Evolutionary conservation across 371 early-diverging fungal species (phyloP).

Genomic region (Apophysomyces elegans): DNA sequence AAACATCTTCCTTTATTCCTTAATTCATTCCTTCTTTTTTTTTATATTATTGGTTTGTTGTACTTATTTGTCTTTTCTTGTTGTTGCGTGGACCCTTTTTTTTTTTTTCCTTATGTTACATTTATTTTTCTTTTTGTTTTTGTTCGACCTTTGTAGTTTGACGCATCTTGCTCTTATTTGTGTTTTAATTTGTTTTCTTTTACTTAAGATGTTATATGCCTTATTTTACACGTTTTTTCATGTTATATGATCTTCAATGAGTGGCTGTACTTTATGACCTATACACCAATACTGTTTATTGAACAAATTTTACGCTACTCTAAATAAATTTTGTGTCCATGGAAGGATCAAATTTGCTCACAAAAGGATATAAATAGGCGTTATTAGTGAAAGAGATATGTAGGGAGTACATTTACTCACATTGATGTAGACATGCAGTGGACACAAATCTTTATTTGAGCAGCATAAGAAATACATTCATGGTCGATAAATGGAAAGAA

Average conservation of each 20-base stretch:
- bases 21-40: too few species aligned
- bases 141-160: background rate
- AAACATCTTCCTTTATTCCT: too few species aligned
- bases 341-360: too few species aligned
- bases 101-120: background rate
- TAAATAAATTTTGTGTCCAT: too few species aligned
- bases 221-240: background rate
- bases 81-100: background rate
- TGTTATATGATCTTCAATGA: conserved; percentile 2
- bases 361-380: too few species aligned
- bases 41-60: too few species aligned
- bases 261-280: conserved; percentile 4
- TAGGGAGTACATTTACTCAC: background rate
- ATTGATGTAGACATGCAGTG: background rate
- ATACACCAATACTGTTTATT: background rate
- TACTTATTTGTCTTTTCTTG: background rate
- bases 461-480: background rate
- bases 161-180: background rate
- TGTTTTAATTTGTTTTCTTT: background rate
- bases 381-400: too few species aligned
- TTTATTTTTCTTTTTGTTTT: background rate
- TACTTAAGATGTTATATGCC: conserved; percentile 7
- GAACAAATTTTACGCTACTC: background rate
- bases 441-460: too few species aligned
- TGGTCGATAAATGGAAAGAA: background rate